These are phyloP conservation scores for Metschnikowia hibisci DNA, from an alignment of 805 yeast genomes.

Conservation along the genomic window DNA sequence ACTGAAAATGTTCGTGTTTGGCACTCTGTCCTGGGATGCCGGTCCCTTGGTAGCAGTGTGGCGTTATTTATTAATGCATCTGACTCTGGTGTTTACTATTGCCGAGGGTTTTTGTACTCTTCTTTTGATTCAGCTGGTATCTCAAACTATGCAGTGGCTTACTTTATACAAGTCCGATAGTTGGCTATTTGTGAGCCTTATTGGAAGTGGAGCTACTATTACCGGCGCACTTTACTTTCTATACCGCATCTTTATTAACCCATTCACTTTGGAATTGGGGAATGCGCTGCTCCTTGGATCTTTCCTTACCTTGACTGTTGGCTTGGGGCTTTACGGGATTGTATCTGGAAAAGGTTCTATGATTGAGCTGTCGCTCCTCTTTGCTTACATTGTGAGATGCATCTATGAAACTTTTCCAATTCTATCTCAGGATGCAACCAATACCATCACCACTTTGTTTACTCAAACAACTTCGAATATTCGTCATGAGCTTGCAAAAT, in stretches of 20 bases:
- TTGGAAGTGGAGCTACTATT: constrained; percentile 69
- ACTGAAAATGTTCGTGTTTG: not conserved
- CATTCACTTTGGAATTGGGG: constrained; percentile 62
- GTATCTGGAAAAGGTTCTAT: constrained; percentile 81
- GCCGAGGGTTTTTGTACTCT: constrained; percentile 92
- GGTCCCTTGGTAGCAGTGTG: constrained; percentile 43
- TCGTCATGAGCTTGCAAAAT: constrained; percentile 32
- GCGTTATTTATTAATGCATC: constrained; percentile 65
- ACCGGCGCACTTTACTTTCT: constrained; percentile 76
- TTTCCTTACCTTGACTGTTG: constrained; percentile 67
- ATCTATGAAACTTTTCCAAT: constrained; percentile 91
- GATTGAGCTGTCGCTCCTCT: constrained; percentile 80
- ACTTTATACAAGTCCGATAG: constrained; percentile 59
- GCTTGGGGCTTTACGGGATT: constrained; percentile 80
- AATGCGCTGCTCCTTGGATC: constrained; percentile 86
- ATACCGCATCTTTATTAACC: constrained; percentile 77
- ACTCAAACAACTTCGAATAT: constrained; percentile 33
- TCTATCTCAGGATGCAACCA: constrained; percentile 52
- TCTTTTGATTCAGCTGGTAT: constrained; percentile 86
- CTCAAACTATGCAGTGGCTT: constrained; percentile 75
- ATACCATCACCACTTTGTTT: constrained; percentile 29
- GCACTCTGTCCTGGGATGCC: no score
- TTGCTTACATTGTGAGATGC: constrained; percentile 89
- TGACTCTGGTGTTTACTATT: constrained; percentile 86
- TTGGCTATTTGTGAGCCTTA: constrained; percentile 72